Conservation (phyloP, 108 stramenopile genomes). For the Aurantiochytrium sp. region DNA sequence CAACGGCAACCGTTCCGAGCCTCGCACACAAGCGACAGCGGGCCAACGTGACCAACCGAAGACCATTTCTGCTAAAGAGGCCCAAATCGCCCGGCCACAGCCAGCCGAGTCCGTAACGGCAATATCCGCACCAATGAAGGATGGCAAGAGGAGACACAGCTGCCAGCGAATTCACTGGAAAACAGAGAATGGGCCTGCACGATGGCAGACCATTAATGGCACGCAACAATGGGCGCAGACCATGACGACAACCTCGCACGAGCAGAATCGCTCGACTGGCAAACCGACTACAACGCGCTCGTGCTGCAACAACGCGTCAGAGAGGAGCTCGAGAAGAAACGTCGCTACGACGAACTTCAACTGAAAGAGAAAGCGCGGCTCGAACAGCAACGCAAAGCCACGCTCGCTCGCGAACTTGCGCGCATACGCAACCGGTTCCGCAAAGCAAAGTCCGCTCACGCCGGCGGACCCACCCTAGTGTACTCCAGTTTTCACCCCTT, state of each 20-base stretch:
- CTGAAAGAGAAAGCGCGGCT: neutral
- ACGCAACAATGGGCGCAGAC: neutral
- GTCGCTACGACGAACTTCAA: neutral
- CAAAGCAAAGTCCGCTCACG: neutral
- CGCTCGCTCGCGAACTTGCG: neutral
- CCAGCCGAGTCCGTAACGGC: too few species aligned
- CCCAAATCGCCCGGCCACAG: too few species aligned
- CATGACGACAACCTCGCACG: neutral
- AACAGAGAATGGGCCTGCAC: neutral
- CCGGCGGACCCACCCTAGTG: neutral
- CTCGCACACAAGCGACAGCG: too few species aligned
- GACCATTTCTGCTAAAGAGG: too few species aligned
- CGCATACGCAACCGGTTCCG: neutral
- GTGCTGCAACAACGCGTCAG: neutral
- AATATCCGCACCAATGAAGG: too few species aligned
- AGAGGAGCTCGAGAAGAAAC: slow-evolving; percentile 15
- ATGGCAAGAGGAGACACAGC: too few species aligned
- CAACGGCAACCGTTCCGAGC: too few species aligned
- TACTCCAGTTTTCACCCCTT: neutral
- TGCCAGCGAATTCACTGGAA: neutral
- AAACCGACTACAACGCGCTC: neutral
- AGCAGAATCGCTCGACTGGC: neutral
- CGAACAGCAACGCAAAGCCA: neutral
- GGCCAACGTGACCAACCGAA: too few species aligned
- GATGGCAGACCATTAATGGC: neutral